Evolutionary conservation across 306 rosid species (phyloP), one percentile per base, ranked within the genome.

Genomic region (Inga oerstediana): DNA sequence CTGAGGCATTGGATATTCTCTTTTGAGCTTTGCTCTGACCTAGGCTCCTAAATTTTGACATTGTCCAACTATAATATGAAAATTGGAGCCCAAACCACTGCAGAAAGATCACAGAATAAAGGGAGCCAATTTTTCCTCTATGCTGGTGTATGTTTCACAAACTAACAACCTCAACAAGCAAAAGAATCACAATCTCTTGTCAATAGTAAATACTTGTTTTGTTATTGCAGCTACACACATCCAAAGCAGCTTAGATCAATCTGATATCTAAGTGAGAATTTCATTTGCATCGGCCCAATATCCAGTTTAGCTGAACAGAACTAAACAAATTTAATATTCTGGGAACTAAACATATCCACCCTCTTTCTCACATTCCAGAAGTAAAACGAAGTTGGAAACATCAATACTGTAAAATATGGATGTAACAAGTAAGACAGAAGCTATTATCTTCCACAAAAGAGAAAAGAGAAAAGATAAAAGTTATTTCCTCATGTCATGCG

Each of bases 21-120:
- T 80, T 37, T 17, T 46, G 30, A 75, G 46, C 49, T 61, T 75
- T 20, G 35, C 69, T 56, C 14, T 17, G 20, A 59, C 56, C 27
- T 43, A 54, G 32, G 69, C 48, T 16, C 24, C 20, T 4, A 65
- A 30, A 43, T 73, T 74, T 79, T 27, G 46, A 84, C 67, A 66
- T 32, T 37, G 68, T n/a, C 35, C 15, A n/a, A 56, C 62, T 51
- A 67, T 13, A 12, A 80, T 52, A 75, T 13, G 64, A 67, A 62
- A 79, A 69, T 73, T 12, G 20, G 24, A 51, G 76, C 76, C 62
- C 45, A 66, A 65, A 82, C 44, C 61, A 58, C 61, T 52, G 52
- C 43, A 72, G 58, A 73, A 51, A 77, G 69, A 81, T 34, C n/a
- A 75, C 19, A 20, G 56, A 30, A 15, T 10, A 14, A 76, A 2